A percentile compares a stretch with the other conserved stretches of the same genome.
Conservation (phyloP, 257 asterid species). For the Schizonepeta tenuifolia region DNA sequence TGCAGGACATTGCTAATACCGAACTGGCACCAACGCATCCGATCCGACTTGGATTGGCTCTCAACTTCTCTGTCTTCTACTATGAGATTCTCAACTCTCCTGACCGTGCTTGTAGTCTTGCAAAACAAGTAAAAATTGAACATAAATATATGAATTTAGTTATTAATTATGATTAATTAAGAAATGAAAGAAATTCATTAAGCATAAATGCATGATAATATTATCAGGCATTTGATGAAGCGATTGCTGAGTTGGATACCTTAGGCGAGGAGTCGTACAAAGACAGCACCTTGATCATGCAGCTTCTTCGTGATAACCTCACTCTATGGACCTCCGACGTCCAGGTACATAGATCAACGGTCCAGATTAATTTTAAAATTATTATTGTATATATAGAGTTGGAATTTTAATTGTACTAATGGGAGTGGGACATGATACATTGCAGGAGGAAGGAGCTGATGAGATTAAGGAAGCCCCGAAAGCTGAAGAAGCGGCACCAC, state of each 20-base stretch:
- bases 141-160: too few species aligned
- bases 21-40: constrained; percentile 92
- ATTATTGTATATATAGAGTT: too few species aligned
- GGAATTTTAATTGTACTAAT: background rate
- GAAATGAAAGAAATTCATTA: too few species aligned
- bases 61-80: constrained; percentile 88
- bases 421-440: background rate
- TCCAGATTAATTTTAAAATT: background rate
- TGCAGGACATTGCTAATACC: constrained; percentile 77
- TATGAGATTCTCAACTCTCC: constrained; percentile 88
- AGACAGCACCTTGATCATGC: constrained; percentile 21
- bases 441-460: constrained; percentile 28
- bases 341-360: background rate
- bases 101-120: constrained; percentile 87
- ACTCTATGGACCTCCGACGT: constrained; percentile 19
- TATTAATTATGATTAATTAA: too few species aligned
- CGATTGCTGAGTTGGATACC: constrained; percentile 77
- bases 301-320: constrained; percentile 22
- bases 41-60: constrained; percentile 85
- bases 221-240: constrained; percentile 85
- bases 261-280: constrained; percentile 13
- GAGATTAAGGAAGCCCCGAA: constrained; percentile 24
- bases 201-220: too few species aligned
- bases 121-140: constrained; percentile 59
- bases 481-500: constrained; percentile 11